A percentile compares a stretch with the other conserved stretches of the same genome.
Evolutionary conservation across 371 early-diverging fungal species (phyloP).

Genomic region (Actinomortierella ambigua): DNA sequence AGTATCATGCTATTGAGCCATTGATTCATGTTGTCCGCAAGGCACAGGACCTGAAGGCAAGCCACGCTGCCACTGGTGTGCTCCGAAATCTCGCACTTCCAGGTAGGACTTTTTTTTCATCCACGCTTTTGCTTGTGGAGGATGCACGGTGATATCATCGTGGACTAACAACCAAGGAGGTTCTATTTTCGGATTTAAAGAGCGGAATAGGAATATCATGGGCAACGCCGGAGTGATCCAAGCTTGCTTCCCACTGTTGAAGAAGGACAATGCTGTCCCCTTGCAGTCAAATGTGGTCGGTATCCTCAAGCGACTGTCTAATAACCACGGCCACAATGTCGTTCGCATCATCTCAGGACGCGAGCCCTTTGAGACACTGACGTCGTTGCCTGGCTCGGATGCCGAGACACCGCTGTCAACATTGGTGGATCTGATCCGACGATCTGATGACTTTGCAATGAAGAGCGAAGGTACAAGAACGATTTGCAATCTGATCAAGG

Average conservation of each 20-base stretch:
- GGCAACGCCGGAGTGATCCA: constrained; percentile 56
- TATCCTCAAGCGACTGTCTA: constrained; percentile 65
- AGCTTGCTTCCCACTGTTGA: constrained; percentile 51
- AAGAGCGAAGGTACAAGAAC: constrained; percentile 69
- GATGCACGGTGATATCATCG: neutral
- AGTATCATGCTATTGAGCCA: constrained; percentile 51
- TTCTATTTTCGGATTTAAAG: constrained; percentile 18
- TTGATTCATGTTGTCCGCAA: constrained; percentile 53
- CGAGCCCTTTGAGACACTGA: constrained; percentile 32
- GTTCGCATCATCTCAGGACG: constrained; percentile 41
- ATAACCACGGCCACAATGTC: constrained; percentile 45
- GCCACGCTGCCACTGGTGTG: constrained; percentile 63
- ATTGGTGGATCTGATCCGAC: constrained; percentile 51
- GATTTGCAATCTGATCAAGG: constrained; percentile 63
- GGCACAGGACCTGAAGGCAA: constrained; percentile 60
- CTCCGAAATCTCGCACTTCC: constrained; percentile 67
- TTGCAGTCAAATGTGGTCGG: constrained; percentile 65
- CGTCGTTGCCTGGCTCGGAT: constrained; percentile 24
- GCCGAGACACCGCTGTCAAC: constrained; percentile 45
- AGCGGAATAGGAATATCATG: constrained; percentile 55
- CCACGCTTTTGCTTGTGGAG: neutral
- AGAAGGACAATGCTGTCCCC: constrained; percentile 65
- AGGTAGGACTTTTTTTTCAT: constrained; percentile 39
- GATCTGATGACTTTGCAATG: constrained; percentile 63
- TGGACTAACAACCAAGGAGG: neutral